Base-by-base conservation (phyloP, 129 eudicot species). In the Mikania micrantha region DNA sequence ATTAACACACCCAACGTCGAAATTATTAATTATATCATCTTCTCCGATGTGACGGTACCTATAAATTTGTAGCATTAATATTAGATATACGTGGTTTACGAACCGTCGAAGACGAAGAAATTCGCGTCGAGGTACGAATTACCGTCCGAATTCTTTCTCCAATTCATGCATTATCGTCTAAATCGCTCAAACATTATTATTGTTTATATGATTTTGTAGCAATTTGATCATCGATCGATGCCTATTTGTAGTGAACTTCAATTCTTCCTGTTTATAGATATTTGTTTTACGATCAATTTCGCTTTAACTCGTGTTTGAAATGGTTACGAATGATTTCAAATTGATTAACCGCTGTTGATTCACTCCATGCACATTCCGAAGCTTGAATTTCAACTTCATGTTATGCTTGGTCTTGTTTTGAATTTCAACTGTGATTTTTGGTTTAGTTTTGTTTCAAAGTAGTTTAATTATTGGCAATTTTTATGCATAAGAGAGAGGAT, bases 61-160 rank as follows among this genome's bases (percentile, higher is more conserved):
- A n/a, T n/a, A n/a, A n/a, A n/a, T n/a, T n/a, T n/a, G n/a, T n/a
- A n/a, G n/a, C n/a, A n/a, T 28, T 28, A 1, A 28, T 28, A 28
- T 28, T 28, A 28, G 9, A 38, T 50, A 57, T 65, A 19, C 66
- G 47, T 38, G 78, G 78, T 56, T 74, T 19, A 19, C 28, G 57
- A 49, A 17, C 4, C 25, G 79, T 66, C 68, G 61, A 66, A 58
- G 60, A 53, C 53, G 41, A 36, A 50, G 12, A 25, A 8, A 3
- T 16, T 59, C 31, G 66, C 42, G 27, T 49, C 42, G 2, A 73
- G 77, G 77, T 73, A 63, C 15, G 15, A 16, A n/a, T 28, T 52
- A 24, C 40, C 61, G 61, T 48, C 60, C 40, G 1, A 0, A 15
- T 36, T 64, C 7, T 52, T 7, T 31, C 19, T 16, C 27, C 53